A percentile compares a stretch with the other conserved stretches of the same genome.
Evolutionary conservation across 352 stramenopile species (phyloP).

Genomic region (Nothophytophthora sp.): DNA sequence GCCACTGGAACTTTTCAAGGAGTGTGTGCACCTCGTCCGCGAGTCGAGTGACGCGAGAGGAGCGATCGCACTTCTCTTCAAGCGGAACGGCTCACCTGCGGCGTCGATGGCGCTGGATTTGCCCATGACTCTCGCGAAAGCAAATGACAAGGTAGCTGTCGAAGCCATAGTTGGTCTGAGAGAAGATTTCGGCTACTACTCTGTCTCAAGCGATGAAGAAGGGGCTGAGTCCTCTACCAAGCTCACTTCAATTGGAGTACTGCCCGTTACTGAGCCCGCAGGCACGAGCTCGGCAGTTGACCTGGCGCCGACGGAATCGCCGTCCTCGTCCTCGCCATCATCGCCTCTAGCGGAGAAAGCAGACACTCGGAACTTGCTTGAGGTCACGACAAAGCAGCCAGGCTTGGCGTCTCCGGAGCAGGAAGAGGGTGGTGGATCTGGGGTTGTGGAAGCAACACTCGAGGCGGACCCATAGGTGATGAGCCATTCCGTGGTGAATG

Average conservation of each 20-base stretch:
- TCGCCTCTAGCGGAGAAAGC: conserved; percentile 2
- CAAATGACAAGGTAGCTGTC: not conserved
- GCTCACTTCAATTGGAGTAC: not conserved
- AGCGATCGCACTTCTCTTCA: conserved; percentile 57
- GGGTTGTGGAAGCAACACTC: not conserved
- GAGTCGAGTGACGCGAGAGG: conserved; percentile 32
- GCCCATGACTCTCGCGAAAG: not conserved
- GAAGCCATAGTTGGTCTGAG: not conserved
- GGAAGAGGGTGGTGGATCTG: not conserved
- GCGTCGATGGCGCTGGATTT: conserved; percentile 42
- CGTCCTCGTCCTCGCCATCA: conserved; percentile 2
- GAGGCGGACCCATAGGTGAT: not conserved
- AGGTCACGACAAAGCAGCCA: not conserved
- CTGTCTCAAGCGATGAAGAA: not conserved
- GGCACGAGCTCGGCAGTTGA: conserved; percentile 2
- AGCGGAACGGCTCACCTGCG: conserved; percentile 42
- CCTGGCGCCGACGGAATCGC: conserved; percentile 2
- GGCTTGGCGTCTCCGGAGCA: not conserved
- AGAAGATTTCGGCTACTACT: not conserved
- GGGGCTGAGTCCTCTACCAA: not conserved
- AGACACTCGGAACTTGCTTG: not conserved
- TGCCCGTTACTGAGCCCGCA: not conserved
- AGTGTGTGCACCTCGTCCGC: conserved; percentile 57
- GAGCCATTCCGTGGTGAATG: no score
- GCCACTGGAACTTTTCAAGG: conserved; percentile 59